A percentile compares a stretch with the other conserved stretches of the same genome.
Evolutionary conservation across 1,284 basidiomycete genomes (phyloP).

Genomic region (Cutaneotrichosporon sp.): DNA sequence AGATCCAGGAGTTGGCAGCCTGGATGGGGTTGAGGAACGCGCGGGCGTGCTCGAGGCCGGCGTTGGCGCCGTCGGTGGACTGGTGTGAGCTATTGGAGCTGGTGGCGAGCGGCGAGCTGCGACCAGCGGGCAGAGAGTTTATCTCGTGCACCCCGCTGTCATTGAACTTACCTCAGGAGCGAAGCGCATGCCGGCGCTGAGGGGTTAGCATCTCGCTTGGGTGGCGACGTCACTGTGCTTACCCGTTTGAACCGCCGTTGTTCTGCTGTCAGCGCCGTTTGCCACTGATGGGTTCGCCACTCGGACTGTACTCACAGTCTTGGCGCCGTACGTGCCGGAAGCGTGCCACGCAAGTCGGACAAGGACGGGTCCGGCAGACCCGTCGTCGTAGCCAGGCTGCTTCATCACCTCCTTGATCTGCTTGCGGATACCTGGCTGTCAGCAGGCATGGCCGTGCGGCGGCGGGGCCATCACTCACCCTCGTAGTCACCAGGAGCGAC

Average conservation of each 20-base stretch:
- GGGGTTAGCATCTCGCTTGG: conserved; percentile 1
- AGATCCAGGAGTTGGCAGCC: conserved; percentile 53
- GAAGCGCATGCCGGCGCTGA: conserved; percentile 43
- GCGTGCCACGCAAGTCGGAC: conserved; percentile 55
- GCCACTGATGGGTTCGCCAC: neutral
- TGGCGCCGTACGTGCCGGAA: conserved; percentile 49
- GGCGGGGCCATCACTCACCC: conserved; percentile 25
- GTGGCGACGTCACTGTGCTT: conserved; percentile 24
- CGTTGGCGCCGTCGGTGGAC: conserved; percentile 46
- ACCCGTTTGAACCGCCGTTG: conserved; percentile 55
- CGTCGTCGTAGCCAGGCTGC: conserved; percentile 49
- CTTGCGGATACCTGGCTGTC: conserved; percentile 33
- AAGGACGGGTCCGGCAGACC: conserved; percentile 45
- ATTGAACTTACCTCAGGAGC: conserved; percentile 47
- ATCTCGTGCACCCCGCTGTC: no score
- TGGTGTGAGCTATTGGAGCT: conserved; percentile 7
- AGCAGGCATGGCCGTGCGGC: neutral
- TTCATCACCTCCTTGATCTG: conserved; percentile 46
- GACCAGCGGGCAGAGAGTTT: no score
- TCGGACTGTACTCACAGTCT: conserved; percentile 26
- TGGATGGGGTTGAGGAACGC: conserved; percentile 53
- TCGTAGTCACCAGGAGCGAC: conserved; percentile 41
- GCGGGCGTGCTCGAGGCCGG: conserved; percentile 53
- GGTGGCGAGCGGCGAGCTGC: neutral
- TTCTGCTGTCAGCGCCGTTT: conserved; percentile 35